Base-by-base conservation (phyloP, 495 filamentous ascomycete genomes). In the Penicillium mononematosum region DNA sequence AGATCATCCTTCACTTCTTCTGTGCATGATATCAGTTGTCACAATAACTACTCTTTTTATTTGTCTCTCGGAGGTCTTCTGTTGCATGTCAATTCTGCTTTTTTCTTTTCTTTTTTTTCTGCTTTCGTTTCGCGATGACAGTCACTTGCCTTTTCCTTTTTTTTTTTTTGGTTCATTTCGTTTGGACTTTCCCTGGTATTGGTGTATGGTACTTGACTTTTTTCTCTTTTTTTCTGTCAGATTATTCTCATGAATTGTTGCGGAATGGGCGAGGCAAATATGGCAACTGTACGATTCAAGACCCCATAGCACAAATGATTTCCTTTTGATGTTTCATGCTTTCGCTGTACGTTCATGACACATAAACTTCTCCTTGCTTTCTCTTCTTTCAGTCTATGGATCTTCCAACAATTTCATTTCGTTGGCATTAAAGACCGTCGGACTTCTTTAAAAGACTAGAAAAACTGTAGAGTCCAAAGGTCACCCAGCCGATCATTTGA, bases 401-500 rank as follows among this genome's bases (percentile, higher is more conserved):
- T 70, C 17, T n/a, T 14, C 14, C 62, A 59, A 56, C 54, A 58
- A 60, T 53, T 55, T 54, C 34, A 45, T 62, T 45, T 17, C n/a
- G 36, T 38, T 58, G 10, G 9, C 39, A 22, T 50, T 50, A 17
- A 50, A 39, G 19, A 14, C 17, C 24, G 7, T 24, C 36, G 5
- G 16, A 17, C 22, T 24, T 24, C 42, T 46, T 46, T 16, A 19
- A 31, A 31, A 47, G 16, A 10, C 4, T 17, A 29, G 45, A 25
- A 36, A 36, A 67, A 36, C 27, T 66, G 43, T 19, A 67, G n/a
- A n/a, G 29, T 70, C 79, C 79, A 81, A 10, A 74, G 66, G 62
- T 83, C 80, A 1, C 61, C 71, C 47, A 79, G 59, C 14, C 80
- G 72, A 29, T 74, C 60, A 64, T 82, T 82, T 7, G 71, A 59